Base-by-base conservation (phyloP, 169 alveolate species). In the Toxoplasma gondii region DNA sequence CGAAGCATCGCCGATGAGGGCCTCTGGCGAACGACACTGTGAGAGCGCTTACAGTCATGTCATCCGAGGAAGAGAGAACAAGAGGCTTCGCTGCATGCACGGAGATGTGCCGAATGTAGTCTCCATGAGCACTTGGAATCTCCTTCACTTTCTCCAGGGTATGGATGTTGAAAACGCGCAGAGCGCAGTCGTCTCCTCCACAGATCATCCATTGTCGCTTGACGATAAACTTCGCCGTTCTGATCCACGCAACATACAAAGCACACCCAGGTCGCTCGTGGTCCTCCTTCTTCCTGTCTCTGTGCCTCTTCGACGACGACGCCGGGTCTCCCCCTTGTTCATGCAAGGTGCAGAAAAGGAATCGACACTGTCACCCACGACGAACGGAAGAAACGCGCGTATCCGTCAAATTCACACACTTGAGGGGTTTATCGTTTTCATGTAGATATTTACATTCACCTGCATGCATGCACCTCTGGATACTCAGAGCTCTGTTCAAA, bases 41-140 rank as follows among this genome's bases (percentile, higher is more conserved):
- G n/a, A n/a, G n/a, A 64, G 9, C 34, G 7, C 95, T 43, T 12
- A 93, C 95, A 10, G 99, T 98, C 98, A 98, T 98, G 96, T 99
- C 99, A 96, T 99, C 99, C 27, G 99, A 98, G 78, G 99, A 97
- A 81, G 99, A 98, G 83, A 99, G 93, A 34, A 99, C 97, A 94
- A 98, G 98, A 19, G 99, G 99, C 94, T 98, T 94, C 41, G 98
- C 95, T n/a, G 99, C 99, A 95, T 99, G 99, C 49, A 99, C 99
- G n/a, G 98, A 99, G 81, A 99, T 95, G 95, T 97, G 97, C 90
- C 99, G 98, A 91, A 99, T 98, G 97, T 98, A 99, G 96, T 99
- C 99, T 36, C 97, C 97, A 97, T 99, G 99, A 16, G 99, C 99
- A 94, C 98, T 99, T 84, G 98, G 97, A 45, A 97, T 96, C 54